Percentiles rank a stretch among this genome's conserved stretches.
phyloP scores from a whole-genome alignment of 2,329 filamentous ascomycete species.

The Calonectria fujianensis region DNA sequence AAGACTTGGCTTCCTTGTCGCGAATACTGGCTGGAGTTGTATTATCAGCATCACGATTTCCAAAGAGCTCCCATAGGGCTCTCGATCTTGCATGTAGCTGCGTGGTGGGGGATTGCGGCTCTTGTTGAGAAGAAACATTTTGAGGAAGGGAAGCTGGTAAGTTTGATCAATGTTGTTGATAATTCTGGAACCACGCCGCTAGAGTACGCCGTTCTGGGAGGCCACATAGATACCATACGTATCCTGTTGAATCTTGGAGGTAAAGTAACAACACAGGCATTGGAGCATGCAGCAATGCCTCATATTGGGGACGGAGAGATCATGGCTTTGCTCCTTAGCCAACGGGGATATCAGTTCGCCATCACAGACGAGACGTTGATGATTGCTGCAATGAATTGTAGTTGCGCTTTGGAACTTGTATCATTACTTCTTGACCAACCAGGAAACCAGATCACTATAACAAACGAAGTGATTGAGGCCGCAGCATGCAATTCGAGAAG shows the following conservation, averaged over 20 bases:
- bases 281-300: not conserved
- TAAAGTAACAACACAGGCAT: not conserved
- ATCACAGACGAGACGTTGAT: not conserved
- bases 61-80: not conserved
- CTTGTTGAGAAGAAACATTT: not conserved
- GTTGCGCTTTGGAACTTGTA: not conserved
- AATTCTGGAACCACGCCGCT: not conserved
- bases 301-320: not conserved
- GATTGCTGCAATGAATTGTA: not conserved
- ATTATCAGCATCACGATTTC: not conserved
- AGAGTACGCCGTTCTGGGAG: not conserved
- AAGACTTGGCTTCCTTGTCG: slow-evolving; percentile 43
- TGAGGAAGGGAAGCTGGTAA: not conserved
- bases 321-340: not conserved
- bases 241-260: not conserved
- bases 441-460: not conserved
- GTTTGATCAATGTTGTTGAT: not conserved
- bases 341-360: not conserved
- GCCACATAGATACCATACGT: not conserved
- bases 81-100: slow-evolving; percentile 19
- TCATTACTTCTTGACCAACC: not conserved
- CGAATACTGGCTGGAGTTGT: slow-evolving; percentile 1
- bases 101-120: not conserved
- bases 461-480: not conserved
- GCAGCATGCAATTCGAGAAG: not conserved